Evolutionary conservation across 2,329 filamentous ascomycete genomes (phyloP).

Genomic region (Pseudogymnoascus sp.): DNA sequence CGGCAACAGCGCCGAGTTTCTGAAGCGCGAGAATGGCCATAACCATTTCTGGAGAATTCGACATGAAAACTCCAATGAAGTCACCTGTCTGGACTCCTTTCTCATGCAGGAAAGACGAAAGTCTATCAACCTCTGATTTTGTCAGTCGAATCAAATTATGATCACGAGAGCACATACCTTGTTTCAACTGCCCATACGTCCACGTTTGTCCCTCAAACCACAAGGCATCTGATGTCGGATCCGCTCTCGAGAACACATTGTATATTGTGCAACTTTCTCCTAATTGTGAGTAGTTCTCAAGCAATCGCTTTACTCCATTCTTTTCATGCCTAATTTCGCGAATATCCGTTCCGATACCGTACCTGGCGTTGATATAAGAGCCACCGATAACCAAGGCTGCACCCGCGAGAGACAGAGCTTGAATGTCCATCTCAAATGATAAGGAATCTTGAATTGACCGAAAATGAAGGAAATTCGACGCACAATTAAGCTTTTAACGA

Average conservation of each 20-base stretch:
- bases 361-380: conserved; percentile 38
- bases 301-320: conserved; percentile 29
- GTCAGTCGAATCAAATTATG: conserved; percentile 10
- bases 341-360: conserved; percentile 35
- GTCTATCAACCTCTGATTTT: conserved; percentile 33
- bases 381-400: conserved; percentile 28
- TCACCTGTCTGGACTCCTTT: conserved; percentile 34
- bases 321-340: conserved; percentile 29
- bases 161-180: conserved; percentile 26
- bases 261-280: conserved; percentile 36
- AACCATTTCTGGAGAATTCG: conserved; percentile 43
- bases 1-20: conserved; percentile 38
- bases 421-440: conserved; percentile 12
- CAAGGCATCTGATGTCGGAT: conserved; percentile 34
- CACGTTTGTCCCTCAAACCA: conserved; percentile 43
- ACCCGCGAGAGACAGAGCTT: conserved; percentile 26
- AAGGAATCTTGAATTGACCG: conserved; percentile 18
- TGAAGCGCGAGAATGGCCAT: conserved; percentile 37
- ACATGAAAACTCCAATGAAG: conserved; percentile 39
- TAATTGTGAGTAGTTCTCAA: conserved; percentile 30
- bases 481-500: neutral
- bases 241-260: conserved; percentile 34
- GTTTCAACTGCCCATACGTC: conserved; percentile 39
- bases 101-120: conserved; percentile 35
- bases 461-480: neutral